These are phyloP conservation scores for Ophiostoma novo-ulmi DNA, from an alignment of 2,329 filamentous ascomycete genomes.

Conservation along the genomic window DNA sequence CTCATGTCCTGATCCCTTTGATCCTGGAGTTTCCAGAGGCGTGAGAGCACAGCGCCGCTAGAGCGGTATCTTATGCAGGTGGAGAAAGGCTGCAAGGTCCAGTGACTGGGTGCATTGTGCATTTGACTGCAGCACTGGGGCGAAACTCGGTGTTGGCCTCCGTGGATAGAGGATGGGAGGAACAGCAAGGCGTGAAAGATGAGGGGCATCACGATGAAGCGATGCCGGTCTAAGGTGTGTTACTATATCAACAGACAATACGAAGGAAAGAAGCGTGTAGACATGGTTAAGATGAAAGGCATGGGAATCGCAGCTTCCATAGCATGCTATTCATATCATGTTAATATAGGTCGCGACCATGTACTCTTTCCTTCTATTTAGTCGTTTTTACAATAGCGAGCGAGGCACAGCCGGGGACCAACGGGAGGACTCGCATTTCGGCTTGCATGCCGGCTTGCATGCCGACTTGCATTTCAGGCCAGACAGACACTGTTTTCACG, in stretches of 20 bases:
- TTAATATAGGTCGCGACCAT: not conserved
- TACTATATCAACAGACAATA: not conserved
- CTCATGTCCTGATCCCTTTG: no score
- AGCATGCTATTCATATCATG: not conserved
- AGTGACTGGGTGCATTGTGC: not conserved
- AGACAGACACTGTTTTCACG: not conserved
- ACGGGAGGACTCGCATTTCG: not conserved
- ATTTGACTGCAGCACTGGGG: not conserved
- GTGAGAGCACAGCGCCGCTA: not conserved
- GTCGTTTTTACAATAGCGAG: not conserved
- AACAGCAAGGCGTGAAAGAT: not conserved
- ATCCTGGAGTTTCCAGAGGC: not conserved
- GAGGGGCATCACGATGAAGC: not conserved
- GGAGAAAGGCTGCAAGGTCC: not conserved
- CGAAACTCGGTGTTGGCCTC: constrained; percentile 2
- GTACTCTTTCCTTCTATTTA: not conserved
- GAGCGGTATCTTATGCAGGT: constrained; percentile 1
- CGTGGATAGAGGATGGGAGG: not conserved
- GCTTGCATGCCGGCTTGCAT: not conserved
- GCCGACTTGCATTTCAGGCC: not conserved
- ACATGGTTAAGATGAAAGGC: not conserved
- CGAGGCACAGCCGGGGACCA: not conserved
- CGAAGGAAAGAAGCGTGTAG: not conserved
- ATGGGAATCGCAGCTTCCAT: not conserved
- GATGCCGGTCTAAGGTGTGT: not conserved